phyloP scores from a whole-genome alignment of 78 protist species.

The Dictyostelium capitatum region DNA sequence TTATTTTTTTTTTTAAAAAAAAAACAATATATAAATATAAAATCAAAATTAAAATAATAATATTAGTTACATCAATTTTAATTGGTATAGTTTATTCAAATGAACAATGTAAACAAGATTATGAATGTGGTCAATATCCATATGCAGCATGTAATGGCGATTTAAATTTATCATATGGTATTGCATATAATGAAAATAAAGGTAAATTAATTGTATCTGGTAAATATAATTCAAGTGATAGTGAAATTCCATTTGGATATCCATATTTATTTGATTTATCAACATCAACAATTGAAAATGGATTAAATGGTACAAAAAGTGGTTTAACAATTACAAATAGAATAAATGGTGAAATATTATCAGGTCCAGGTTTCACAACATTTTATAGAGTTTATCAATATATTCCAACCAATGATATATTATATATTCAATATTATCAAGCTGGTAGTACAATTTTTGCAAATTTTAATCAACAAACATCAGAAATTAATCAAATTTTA shows the following conservation, averaged over 20 bases:
- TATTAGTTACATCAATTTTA: not conserved
- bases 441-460: not conserved
- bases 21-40: not conserved
- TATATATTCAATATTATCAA: not conserved
- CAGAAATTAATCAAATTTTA: not conserved
- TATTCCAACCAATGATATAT: not conserved
- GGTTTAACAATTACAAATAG: not conserved
- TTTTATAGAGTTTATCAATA: not conserved
- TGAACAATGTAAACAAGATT: slow-evolving; percentile 10
- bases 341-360: not conserved
- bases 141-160: slow-evolving; percentile 31
- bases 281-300: not conserved
- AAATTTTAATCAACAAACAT: not conserved
- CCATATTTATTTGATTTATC: not conserved
- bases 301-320: not conserved
- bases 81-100: too few species aligned
- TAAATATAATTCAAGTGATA: slow-evolving; percentile 27
- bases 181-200: not conserved
- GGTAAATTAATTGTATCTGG: not conserved
- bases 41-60: too few species aligned
- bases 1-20: not conserved
- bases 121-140: slow-evolving; percentile 26
- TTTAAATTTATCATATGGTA: slow-evolving; percentile 8
- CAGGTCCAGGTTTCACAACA: not conserved
- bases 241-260: slow-evolving; percentile 24